These are phyloP conservation scores for Metschnikowia shivogae DNA, from an alignment of 805 yeast genomes.

Conservation along the genomic window DNA sequence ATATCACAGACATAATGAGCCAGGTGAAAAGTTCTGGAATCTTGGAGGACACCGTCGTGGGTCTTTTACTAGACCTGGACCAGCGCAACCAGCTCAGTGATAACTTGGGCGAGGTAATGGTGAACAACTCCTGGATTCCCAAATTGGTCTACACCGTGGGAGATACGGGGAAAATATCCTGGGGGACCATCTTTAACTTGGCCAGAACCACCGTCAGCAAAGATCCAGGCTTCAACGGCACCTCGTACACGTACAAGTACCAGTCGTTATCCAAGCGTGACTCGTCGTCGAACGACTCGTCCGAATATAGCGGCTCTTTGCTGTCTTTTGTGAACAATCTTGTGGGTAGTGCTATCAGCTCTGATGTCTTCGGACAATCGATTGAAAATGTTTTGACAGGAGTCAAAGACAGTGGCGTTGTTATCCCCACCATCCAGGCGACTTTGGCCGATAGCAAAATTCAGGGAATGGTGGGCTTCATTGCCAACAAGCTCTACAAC, in stretches of 20 bases:
- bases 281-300: conserved; percentile 5
- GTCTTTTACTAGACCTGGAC: conserved; percentile 27
- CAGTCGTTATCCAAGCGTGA: conserved; percentile 3
- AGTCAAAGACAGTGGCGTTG: conserved; percentile 29
- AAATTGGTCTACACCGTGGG: conserved; percentile 31
- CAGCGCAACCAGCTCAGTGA: conserved; percentile 26
- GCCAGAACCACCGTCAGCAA: conserved; percentile 27
- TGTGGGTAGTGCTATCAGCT: conserved; percentile 21
- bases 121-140: conserved; percentile 28
- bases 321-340: conserved; percentile 29
- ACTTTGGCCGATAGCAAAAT: conserved; percentile 20
- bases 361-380: conserved; percentile 20
- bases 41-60: conserved; percentile 21
- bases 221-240: conserved; percentile 21
- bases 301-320: conserved; percentile 29
- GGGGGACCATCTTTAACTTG: conserved; percentile 28
- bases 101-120: conserved; percentile 24
- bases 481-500: conserved; percentile 28
- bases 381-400: conserved; percentile 25
- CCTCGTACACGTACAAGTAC: conserved; percentile 6
- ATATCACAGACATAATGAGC: conserved; percentile 21
- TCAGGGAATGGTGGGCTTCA: conserved; percentile 18
- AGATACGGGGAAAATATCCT: conserved; percentile 26
- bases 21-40: conserved; percentile 26
- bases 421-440: conserved; percentile 25